Evolutionary conservation across 1,284 basidiomycete species (phyloP).

Genomic region (Ustilago sp.): DNA sequence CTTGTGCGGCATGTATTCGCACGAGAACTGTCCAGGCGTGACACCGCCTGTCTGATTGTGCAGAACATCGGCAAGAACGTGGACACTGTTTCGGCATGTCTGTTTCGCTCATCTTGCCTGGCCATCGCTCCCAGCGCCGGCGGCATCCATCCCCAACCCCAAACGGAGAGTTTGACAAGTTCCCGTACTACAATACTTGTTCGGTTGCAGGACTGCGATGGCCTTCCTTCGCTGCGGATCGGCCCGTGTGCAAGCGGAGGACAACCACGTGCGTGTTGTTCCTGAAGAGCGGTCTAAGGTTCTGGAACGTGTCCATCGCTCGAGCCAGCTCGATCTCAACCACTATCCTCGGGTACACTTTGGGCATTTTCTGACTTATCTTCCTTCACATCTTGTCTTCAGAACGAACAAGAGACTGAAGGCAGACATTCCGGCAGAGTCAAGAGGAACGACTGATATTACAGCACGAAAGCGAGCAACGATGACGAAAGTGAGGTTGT

Average conservation of each 20-base stretch:
- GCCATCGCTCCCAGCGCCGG: not conserved
- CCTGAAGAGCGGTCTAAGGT: not conserved
- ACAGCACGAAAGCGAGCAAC: not conserved
- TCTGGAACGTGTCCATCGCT: not conserved
- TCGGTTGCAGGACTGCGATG: not conserved
- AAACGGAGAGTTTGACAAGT: not conserved
- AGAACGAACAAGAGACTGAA: not conserved
- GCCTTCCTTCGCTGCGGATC: not conserved
- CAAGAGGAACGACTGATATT: not conserved
- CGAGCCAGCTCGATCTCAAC: not conserved
- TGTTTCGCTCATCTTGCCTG: not conserved
- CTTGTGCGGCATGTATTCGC: no score
- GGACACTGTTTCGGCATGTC: slow-evolving; percentile 1
- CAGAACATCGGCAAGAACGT: not conserved
- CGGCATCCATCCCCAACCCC: not conserved
- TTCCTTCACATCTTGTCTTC: not conserved
- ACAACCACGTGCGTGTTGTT: not conserved
- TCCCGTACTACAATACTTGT: not conserved
- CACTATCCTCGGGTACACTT: not conserved
- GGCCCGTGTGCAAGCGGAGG: not conserved
- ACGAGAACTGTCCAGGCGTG: no score
- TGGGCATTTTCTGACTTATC: not conserved
- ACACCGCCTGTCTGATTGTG: not conserved
- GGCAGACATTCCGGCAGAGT: not conserved
- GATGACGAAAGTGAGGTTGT: no score